Base-by-base conservation (phyloP, 306 rosid species). In the Inga leiocalycina region DNA sequence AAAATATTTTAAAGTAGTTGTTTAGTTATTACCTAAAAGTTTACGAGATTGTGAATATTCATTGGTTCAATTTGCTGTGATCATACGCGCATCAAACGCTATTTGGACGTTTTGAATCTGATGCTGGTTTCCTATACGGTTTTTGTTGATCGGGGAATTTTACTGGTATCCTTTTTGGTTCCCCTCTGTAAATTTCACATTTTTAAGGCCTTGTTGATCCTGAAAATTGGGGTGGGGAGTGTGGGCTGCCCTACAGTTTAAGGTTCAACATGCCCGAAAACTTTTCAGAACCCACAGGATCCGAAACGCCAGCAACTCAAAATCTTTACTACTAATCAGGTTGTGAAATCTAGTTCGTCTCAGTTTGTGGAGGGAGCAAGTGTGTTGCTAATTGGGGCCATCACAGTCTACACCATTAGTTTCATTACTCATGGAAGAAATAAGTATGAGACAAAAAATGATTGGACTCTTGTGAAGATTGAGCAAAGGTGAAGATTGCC, bases 231-330 rank as follows among this genome's bases (percentile, higher is more conserved):
- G 98, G 99, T 67, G 99, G 99, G 49, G 99, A 96, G 85, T 96
- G 99, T 35, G 98, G 98, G 66, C 91, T 96, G 48, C 99, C 98
- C 22, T 96, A 92, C 61, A 93, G 98, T 88, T 83, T 92, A 16
- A 90, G 83, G 93, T 96, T 96, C 87, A 86, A 87, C 84, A 96
- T 96, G 99, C 99, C 98, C 9, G 99, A 97, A 72, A 90, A 89
- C 87, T 93, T 94, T 78, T 90, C 95, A 19, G 98, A 96, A 86
- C 81, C 86, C 15, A 94, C 97, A 2, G 97, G 94, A 88, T 84
- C 89, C 35, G 66, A 10, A 10, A 92, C 93, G 20, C 97, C 97
- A 5, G 85, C 87, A 16, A 91, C 97, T 44, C 86, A 82, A 71
- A 96, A 96, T 82, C 90, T 96, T 34, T 92, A 86, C 91, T 96